Conservation (phyloP, 495 filamentous ascomycete species). For the Penicillium longicatenatum region DNA sequence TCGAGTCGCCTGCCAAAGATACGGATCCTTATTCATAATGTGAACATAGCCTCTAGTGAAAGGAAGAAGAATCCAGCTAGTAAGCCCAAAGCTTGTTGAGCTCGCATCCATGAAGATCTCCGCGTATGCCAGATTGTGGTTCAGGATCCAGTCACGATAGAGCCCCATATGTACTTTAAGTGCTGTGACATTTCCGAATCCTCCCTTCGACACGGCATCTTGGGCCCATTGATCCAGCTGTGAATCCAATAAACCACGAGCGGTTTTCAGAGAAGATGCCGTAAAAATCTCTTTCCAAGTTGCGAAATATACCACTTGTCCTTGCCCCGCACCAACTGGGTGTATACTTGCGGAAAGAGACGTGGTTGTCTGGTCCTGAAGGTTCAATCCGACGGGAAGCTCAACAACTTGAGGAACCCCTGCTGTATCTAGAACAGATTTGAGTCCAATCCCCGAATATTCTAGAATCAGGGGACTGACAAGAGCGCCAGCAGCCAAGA, state of each 20-base stretch:
- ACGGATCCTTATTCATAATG: background rate
- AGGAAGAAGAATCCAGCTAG: background rate
- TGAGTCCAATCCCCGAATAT: conserved; percentile 4
- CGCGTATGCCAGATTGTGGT: conserved; percentile 16
- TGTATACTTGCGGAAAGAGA: background rate
- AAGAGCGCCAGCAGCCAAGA: background rate
- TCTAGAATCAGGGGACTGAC: background rate
- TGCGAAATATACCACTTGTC: background rate
- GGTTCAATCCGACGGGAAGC: conserved; percentile 3
- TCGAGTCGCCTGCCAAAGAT: background rate
- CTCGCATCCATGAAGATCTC: conserved; percentile 20
- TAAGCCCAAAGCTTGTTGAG: background rate
- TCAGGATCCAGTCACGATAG: conserved; percentile 17
- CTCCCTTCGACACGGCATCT: background rate
- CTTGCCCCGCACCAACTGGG: background rate
- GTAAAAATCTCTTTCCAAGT: background rate
- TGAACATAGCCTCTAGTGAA: conserved; percentile 5
- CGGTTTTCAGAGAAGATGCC: background rate
- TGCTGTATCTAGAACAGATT: background rate
- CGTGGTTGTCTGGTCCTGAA: conserved; percentile 4
- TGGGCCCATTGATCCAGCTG: conserved; percentile 2
- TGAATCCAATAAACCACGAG: background rate
- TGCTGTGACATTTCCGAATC: conserved; percentile 8
- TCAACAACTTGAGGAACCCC: background rate
- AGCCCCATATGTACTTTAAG: conserved; percentile 12